Evolutionary conservation across 2,329 filamentous ascomycete species (phyloP), one percentile per base, ranked within the genome.

Genomic region (Colletotrichum sojae): DNA sequence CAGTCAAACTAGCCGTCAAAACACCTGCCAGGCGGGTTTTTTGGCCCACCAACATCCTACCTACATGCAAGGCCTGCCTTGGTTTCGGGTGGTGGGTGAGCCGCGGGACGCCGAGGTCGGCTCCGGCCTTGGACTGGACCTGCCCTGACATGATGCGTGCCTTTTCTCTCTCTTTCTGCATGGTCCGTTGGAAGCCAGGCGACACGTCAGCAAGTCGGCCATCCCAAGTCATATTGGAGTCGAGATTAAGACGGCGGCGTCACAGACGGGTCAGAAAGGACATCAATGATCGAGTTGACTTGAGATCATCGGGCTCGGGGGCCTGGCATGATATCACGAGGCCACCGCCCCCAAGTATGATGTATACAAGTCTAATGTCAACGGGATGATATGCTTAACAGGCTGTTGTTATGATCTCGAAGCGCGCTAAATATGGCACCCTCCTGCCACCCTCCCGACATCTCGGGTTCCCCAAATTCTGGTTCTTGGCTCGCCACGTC

Each of bases 1-100:
- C 55, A 60, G 63, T 59, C 39, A 46, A 20, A 16, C 15, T 16
- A n/a, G 15, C 27, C 56, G 52, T 49, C 58, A 56, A 67, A 67
- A 67, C 58, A 45, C 57, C 36, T 25, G 40, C 31, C 58, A n/a
- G 51, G 22, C 27, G 40, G 12, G 22, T 10, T 36, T 10, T 36
- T 27, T 20, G 20, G 40, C 27, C 63, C 51, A 51, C 57, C 31
- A 15, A 45, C 13, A 13, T 56, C 49, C 39, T 67, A 51, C 43
- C n/a, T 40, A 55, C 51, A 16, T 40, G 45, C 31, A 67, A 56
- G 58, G 45, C 58, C 39, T 54, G 51, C 58, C 58, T 51, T 45
- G 43, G 12, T 10, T 52, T 51, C 58, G 64, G 45, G 36, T 18
- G 22, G 22, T 56, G 64, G 51, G 51, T 40, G 43, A 36, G 40